phyloP scores from a whole-genome alignment of 257 asterid species.

The Ilex aquifolium region DNA sequence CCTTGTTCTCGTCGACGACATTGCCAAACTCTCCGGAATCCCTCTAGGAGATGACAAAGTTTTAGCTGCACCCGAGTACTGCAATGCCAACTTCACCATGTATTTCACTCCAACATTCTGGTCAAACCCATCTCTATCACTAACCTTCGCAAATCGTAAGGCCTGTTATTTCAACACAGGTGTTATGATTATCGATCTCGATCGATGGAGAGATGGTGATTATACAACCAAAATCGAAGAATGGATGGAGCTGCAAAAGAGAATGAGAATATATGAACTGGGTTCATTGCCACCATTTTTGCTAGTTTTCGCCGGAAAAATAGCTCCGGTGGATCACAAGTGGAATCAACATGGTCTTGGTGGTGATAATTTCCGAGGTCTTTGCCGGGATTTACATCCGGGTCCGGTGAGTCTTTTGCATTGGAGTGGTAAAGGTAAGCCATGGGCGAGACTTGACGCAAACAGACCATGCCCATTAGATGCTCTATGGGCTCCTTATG shows the following conservation, averaged over 20 bases:
- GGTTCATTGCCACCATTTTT: slow-evolving; percentile 1
- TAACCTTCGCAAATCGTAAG: background rate
- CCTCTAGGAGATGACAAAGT: background rate
- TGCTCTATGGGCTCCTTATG: slow-evolving; percentile 3
- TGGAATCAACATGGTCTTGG: slow-evolving; percentile 5
- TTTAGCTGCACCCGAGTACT: background rate
- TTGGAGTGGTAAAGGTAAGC: slow-evolving; percentile 5
- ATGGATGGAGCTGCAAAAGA: slow-evolving; percentile 1
- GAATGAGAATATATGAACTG: slow-evolving; percentile 1
- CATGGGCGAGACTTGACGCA: background rate
- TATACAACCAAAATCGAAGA: background rate
- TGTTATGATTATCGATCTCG: background rate
- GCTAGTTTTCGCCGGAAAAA: background rate
- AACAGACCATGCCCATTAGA: slow-evolving; percentile 1
- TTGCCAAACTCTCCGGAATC: background rate
- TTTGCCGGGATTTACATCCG: slow-evolving; percentile 1
- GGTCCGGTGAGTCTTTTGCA: slow-evolving; percentile 1
- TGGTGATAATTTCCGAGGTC: background rate
- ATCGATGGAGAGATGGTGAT: slow-evolving; percentile 1
- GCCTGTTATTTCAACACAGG: slow-evolving; percentile 3
- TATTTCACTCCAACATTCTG: slow-evolving; percentile 3
- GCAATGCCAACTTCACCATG: background rate
- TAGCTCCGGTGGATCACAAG: slow-evolving; percentile 2
- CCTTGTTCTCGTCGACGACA: background rate
- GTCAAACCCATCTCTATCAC: background rate